Conservation (phyloP, 2,329 filamentous ascomycete genomes). For the Colletotrichum simmondsii region DNA sequence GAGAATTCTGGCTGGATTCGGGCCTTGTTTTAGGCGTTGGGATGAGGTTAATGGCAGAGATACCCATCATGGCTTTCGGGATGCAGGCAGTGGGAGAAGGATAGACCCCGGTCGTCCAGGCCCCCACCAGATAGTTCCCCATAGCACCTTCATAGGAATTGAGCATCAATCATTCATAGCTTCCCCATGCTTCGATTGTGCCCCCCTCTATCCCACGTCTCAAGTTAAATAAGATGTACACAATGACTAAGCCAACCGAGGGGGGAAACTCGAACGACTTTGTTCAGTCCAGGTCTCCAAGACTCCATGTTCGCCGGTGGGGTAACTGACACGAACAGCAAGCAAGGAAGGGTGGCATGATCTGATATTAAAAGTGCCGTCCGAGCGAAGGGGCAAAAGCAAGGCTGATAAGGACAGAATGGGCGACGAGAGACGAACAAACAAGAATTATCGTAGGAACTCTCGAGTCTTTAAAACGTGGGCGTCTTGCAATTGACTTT, state of each 20-base stretch:
- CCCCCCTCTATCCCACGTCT: constrained; percentile 1
- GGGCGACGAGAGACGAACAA: not conserved
- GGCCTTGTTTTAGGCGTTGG: not conserved
- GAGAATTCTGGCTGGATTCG: not conserved
- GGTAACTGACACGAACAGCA: constrained; percentile 7
- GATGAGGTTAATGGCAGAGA: constrained; percentile 2
- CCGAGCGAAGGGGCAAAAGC: not conserved
- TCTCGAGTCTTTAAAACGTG: not conserved
- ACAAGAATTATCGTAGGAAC: not conserved
- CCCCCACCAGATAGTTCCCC: not conserved
- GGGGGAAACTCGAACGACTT: constrained; percentile 20
- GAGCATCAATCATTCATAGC: not conserved
- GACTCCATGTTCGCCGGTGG: constrained; percentile 14
- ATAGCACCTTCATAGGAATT: not conserved
- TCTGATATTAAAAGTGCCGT: constrained; percentile 14
- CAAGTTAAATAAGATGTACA: constrained; percentile 12
- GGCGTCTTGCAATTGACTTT: not conserved
- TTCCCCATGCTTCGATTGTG: not conserved
- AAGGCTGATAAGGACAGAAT: not conserved
- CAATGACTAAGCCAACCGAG: constrained; percentile 16
- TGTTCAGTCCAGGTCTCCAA: not conserved
- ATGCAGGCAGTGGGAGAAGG: not conserved
- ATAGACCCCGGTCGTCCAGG: not conserved
- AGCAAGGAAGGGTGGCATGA: constrained; percentile 18
- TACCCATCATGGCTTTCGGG: not conserved